A percentile compares a stretch with the other conserved stretches of the same genome.
Evolutionary conservation across 352 stramenopile species (phyloP).

Genomic region (Phytophthora agathidicida): DNA sequence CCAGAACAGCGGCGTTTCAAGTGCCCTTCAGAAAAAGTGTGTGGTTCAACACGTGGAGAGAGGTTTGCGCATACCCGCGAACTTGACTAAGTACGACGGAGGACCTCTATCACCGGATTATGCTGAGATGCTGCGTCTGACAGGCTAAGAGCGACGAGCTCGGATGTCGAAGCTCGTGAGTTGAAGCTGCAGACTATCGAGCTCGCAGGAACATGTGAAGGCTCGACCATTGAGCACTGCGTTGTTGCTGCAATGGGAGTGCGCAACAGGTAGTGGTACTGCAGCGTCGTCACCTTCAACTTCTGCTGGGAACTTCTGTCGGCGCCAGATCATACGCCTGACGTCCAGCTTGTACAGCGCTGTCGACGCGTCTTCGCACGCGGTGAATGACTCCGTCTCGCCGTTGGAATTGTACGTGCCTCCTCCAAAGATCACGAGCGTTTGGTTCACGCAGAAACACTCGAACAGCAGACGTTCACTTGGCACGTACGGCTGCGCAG

Average conservation of each 20-base stretch:
- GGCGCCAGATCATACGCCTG: slow-evolving; percentile 72
- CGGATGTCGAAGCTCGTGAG: slow-evolving; percentile 33
- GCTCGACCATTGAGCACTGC: slow-evolving; percentile 22
- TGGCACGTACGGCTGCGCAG: slow-evolving; percentile 29
- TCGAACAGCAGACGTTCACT: slow-evolving; percentile 54
- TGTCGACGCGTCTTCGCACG: slow-evolving; percentile 30
- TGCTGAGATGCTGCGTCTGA: not conserved
- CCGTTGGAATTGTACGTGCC: slow-evolving; percentile 49
- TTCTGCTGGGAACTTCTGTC: slow-evolving; percentile 33
- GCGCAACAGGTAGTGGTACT: slow-evolving; percentile 20
- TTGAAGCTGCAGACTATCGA: slow-evolving; percentile 34
- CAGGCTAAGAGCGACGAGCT: slow-evolving; percentile 8
- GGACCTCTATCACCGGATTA: slow-evolving; percentile 9
- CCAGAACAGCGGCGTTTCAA: too few relatives aligned
- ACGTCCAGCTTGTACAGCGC: slow-evolving; percentile 69
- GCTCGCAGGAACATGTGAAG: slow-evolving; percentile 32
- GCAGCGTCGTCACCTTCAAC: slow-evolving; percentile 2
- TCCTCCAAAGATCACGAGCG: slow-evolving; percentile 55
- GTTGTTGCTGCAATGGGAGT: slow-evolving; percentile 45
- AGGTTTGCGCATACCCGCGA: too few relatives aligned
- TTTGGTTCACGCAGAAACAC: slow-evolving; percentile 48
- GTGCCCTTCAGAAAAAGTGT: too few relatives aligned
- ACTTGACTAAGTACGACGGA: too few relatives aligned
- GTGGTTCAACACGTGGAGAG: too few relatives aligned
- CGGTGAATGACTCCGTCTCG: slow-evolving; percentile 44